These are phyloP conservation scores for Kuraishia ogatae DNA, from an alignment of 805 yeast genomes.

Conservation along the genomic window DNA sequence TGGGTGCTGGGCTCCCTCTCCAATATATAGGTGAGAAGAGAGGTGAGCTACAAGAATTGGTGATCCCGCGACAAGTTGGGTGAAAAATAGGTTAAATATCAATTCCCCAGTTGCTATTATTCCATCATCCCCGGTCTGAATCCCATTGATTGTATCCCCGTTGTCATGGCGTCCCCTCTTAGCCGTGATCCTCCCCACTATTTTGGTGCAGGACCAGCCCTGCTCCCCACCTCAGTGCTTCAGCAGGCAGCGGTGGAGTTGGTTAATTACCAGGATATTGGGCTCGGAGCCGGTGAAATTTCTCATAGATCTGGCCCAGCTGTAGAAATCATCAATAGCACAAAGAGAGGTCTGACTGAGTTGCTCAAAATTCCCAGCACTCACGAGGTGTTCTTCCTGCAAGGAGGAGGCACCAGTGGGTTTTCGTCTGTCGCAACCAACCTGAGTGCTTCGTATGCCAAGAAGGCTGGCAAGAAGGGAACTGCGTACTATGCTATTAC, in stretches of 20 bases:
- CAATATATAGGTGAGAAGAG: no score
- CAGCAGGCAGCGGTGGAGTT: conserved; percentile 85
- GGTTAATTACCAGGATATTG: conserved; percentile 57
- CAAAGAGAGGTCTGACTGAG: conserved; percentile 59
- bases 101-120: not conserved
- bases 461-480: conserved; percentile 66
- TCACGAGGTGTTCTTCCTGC: conserved; percentile 90
- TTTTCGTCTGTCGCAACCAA: conserved; percentile 85
- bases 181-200: conserved; percentile 69
- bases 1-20: no score
- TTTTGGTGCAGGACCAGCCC: conserved; percentile 99
- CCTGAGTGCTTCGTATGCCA: conserved; percentile 58
- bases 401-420: conserved; percentile 98
- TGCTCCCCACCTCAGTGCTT: conserved; percentile 74
- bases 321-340: conserved; percentile 60
- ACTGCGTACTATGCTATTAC: conserved; percentile 82
- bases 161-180: conserved; percentile 18
- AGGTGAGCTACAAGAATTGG: not conserved
- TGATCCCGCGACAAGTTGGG: not conserved
- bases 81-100: not conserved
- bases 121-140: not conserved
- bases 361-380: conserved; percentile 78
- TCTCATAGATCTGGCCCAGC: conserved; percentile 92
- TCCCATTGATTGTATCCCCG: not conserved
- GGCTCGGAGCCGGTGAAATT: conserved; percentile 90